Evolutionary conservation across 2,329 filamentous ascomycete genomes (phyloP), one percentile per base, ranked within the genome.

Genomic region (Chrysoporthe deuterocubensis): DNA sequence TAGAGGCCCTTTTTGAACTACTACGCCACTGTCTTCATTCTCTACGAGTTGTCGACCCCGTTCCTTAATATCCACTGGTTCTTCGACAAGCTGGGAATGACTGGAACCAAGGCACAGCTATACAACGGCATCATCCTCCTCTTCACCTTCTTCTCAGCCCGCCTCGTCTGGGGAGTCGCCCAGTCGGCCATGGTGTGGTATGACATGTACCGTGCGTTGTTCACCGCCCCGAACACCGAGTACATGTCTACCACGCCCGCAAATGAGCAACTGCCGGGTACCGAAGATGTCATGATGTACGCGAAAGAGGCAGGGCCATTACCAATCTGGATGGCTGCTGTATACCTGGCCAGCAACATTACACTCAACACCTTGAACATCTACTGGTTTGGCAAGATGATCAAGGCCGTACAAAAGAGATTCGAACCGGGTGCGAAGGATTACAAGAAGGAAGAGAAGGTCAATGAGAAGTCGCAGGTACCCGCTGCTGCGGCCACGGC

Each of bases 21-120:
- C 82, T 96, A 96, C 79, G 91, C 87, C 67, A 86, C 87, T 67
- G 88, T 88, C 69, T 96, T 96, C 79, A 92, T 96, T 74, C 89
- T 96, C 68, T 96, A 94, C 87, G 93, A 96, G 79, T 86, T 96
- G 50, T 94, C 92, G 37, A 92, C 90, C 4, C 92, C 92, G 8
- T 94, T 96, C 78, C 85, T 96, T 67, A 96, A 96, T 77, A 87
- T 95, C 76, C 93, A 96, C 82, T 96, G 93, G 93, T 96, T 96
- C 82, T 92, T 92, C 80, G 93, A 96, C 80, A 96, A 96, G 82
- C 82, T 95, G 68, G 86, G 88, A 74, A 89, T 93, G 84, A 96
- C 93, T 0, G 93, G 93, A 46, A 89, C 90, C 26, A 84, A 83
- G 64, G 79, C 88, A 34, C 93, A 96, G 80, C 85, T 94, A 40